Evolutionary conservation across 805 yeast species (phyloP).

Genomic region (Debaryomyces prosopidis): DNA sequence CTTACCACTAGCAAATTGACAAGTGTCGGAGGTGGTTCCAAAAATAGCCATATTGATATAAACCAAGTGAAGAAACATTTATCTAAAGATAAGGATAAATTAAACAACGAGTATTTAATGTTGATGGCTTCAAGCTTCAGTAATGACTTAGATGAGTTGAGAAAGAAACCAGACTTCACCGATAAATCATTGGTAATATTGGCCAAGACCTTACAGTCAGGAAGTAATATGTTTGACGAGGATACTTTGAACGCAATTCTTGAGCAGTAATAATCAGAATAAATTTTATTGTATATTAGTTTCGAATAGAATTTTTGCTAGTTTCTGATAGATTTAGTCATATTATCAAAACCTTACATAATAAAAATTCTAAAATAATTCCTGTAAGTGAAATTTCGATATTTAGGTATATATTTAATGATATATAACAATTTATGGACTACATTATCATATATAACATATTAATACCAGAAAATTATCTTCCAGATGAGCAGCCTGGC

Average conservation of each 20-base stretch:
- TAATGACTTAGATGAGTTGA: slow-evolving; percentile 58
- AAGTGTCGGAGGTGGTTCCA: slow-evolving; percentile 12
- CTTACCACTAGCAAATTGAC: slow-evolving; percentile 26
- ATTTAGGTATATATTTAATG: too few species aligned
- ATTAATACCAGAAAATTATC: too few species aligned
- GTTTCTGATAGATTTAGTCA: too few species aligned
- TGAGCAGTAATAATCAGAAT: neutral
- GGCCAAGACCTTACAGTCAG: slow-evolving; percentile 59
- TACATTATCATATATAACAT: too few species aligned
- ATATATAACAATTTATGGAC: too few species aligned
- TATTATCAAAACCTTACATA: too few species aligned
- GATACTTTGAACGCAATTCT: slow-evolving; percentile 39
- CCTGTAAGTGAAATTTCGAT: too few species aligned
- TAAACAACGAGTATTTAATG: slow-evolving; percentile 52
- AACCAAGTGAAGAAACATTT: slow-evolving; percentile 21
- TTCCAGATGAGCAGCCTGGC: slow-evolving; percentile 11
- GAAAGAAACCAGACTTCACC: slow-evolving; percentile 63
- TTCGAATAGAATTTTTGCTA: too few species aligned
- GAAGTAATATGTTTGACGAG: slow-evolving; percentile 58
- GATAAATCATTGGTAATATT: slow-evolving; percentile 55
- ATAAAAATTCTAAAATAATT: too few species aligned
- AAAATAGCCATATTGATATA: slow-evolving; percentile 8
- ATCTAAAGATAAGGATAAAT: slow-evolving; percentile 30
- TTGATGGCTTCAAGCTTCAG: slow-evolving; percentile 60
- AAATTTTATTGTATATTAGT: neutral